A percentile compares a stretch with the other conserved stretches of the same genome.
These are phyloP conservation scores for Gyrodon lividus DNA, from an alignment of 768 basidiomycete species.

Conservation along the genomic window DNA sequence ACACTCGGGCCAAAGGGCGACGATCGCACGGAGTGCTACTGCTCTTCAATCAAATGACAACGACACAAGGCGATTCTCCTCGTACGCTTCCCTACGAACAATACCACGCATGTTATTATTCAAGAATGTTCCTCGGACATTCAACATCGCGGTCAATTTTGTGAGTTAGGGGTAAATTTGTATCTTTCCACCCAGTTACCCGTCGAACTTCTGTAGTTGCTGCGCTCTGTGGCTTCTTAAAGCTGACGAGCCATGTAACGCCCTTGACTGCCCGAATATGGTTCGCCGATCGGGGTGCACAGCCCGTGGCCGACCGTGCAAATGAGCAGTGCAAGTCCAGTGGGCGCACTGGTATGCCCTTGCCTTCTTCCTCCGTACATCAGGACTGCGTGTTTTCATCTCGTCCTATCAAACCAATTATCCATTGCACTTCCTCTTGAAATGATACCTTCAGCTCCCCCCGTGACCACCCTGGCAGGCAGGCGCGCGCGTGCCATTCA, in stretches of 20 bases:
- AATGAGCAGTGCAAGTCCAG: background rate
- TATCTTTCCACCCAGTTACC: background rate
- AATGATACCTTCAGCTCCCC: background rate
- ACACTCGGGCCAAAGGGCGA: background rate
- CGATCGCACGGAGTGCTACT: conserved; percentile 6
- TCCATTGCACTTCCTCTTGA: conserved; percentile 2
- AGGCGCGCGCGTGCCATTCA: conserved; percentile 6
- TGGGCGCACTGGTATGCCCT: too few relatives aligned
- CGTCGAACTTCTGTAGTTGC: background rate
- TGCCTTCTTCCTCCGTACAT: conserved; percentile 1
- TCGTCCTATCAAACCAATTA: conserved; percentile 8
- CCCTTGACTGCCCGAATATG: background rate
- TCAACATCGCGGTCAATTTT: conserved; percentile 10
- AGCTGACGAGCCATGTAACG: conserved; percentile 2
- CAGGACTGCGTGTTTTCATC: conserved; percentile 12
- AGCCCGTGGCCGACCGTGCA: background rate
- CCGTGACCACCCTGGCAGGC: conserved; percentile 4
- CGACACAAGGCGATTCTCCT: conserved; percentile 1
- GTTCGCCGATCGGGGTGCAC: background rate
- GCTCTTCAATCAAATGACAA: conserved; percentile 1
- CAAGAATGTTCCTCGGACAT: conserved; percentile 24
- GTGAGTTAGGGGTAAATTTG: conserved; percentile 2
- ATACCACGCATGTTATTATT: conserved; percentile 3
- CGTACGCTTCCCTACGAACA: conserved; percentile 3
- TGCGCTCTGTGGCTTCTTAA: background rate